Percentiles rank a stretch among this genome's conserved stretches.
Evolutionary conservation across 495 filamentous ascomycete species (phyloP).

Genomic region (Aspergillus leporis): DNA sequence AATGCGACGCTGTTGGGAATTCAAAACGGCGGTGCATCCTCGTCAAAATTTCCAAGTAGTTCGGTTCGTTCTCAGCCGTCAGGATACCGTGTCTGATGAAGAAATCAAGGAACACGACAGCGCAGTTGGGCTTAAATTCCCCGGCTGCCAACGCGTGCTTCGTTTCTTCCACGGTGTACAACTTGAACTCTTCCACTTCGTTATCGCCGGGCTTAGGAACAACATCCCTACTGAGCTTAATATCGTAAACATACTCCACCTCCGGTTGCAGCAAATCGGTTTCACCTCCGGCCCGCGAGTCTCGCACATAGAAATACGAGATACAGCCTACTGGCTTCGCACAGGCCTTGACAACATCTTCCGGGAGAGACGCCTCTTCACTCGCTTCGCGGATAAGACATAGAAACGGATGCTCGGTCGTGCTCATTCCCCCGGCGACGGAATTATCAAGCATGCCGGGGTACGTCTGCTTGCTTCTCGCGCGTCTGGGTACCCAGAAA

Average conservation of each 20-base stretch:
- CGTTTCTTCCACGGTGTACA: slow-evolving; percentile 74
- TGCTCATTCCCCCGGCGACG: slow-evolving; percentile 85
- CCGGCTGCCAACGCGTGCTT: slow-evolving; percentile 66
- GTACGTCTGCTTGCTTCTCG: slow-evolving; percentile 78
- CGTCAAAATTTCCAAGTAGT: slow-evolving; percentile 75
- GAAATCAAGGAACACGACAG: slow-evolving; percentile 81
- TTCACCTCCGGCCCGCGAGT: slow-evolving; percentile 78
- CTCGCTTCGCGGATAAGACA: slow-evolving; percentile 81
- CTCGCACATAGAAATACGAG: slow-evolving; percentile 83
- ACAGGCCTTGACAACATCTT: slow-evolving; percentile 60
- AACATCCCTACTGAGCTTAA: slow-evolving; percentile 70
- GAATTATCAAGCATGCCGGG: slow-evolving; percentile 90
- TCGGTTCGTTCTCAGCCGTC: slow-evolving; percentile 76
- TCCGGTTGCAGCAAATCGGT: slow-evolving; percentile 87
- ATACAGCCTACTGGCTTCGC: slow-evolving; percentile 66
- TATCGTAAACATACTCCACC: slow-evolving; percentile 87
- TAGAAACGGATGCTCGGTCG: slow-evolving; percentile 73
- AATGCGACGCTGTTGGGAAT: slow-evolving; percentile 65
- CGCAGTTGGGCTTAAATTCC: slow-evolving; percentile 94
- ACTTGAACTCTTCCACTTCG: slow-evolving; percentile 84
- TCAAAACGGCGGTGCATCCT: slow-evolving; percentile 78
- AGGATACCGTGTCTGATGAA: slow-evolving; percentile 84
- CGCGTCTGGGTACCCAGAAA: slow-evolving; percentile 82
- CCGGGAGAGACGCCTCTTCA: slow-evolving; percentile 88
- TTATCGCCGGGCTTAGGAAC: slow-evolving; percentile 74